Conservation (phyloP, 2,329 filamentous ascomycete species). For the Niveomyces coronatus region DNA sequence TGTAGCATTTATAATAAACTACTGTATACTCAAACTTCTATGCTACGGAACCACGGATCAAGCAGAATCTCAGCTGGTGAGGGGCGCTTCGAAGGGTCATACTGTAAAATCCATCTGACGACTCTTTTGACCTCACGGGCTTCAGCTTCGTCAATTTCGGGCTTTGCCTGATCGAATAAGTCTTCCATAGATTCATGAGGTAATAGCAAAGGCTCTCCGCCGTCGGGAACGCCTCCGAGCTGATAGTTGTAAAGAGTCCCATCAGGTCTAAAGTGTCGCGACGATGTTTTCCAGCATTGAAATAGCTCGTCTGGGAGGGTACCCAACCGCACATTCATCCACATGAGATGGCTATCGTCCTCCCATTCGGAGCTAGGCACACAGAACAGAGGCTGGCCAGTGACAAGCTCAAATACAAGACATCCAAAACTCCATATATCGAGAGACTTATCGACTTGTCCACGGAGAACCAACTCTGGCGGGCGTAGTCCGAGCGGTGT, state of each 20-base stretch:
- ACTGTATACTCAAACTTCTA: too few species aligned
- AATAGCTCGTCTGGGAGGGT: constrained; percentile 14
- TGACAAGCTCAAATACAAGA: constrained; percentile 21
- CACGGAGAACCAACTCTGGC: constrained; percentile 19
- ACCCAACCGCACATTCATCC: constrained; percentile 13
- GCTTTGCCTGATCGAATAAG: constrained; percentile 15
- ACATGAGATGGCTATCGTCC: constrained; percentile 17
- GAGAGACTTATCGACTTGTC: constrained; percentile 14
- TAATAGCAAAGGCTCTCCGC: constrained; percentile 15
- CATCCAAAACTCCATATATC: constrained; percentile 24
- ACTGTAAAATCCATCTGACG: constrained; percentile 21
- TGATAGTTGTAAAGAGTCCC: constrained; percentile 17
- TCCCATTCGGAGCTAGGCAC: constrained; percentile 12
- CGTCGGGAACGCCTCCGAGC: constrained; percentile 15
- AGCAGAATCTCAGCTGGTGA: constrained; percentile 18
- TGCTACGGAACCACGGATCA: constrained; percentile 24
- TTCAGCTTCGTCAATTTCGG: constrained; percentile 17
- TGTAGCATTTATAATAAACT: too few species aligned
- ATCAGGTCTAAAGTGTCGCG: constrained; percentile 18
- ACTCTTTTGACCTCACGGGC: constrained; percentile 16
- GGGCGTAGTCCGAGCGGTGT: constrained; percentile 18
- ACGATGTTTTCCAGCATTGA: constrained; percentile 16
- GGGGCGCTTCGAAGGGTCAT: constrained; percentile 20
- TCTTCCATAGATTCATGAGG: constrained; percentile 17
- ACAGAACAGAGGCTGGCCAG: constrained; percentile 19